Base-by-base conservation (phyloP, 2,329 filamentous ascomycete genomes). In the Aspergillus fumigatiaffinis region DNA sequence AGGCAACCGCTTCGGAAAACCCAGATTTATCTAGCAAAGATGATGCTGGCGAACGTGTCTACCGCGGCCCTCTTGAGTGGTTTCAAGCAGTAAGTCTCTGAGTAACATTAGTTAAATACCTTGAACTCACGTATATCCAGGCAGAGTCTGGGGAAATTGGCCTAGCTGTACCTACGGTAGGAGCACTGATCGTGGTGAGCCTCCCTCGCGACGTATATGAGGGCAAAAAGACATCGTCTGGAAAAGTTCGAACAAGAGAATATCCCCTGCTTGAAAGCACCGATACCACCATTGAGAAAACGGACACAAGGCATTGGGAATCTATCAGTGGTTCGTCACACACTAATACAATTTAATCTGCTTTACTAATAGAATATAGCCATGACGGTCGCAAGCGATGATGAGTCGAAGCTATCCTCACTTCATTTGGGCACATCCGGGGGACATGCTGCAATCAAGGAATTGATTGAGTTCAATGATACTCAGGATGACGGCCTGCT, bases 61-160 rank as follows among this genome's bases (percentile, higher is more conserved):
- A 71, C n/a, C 67, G 62, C 10, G 72, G 73, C 1, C 71, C 71
- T 12, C 51, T 75, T 4, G 48, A 62, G 29, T 76, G 72, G 72
- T 44, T 71, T 29, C 58, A 62, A 42, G 59, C 59, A 29, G 73
- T 76, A 69, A 29, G 69, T 57, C 32, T 25, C 38, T 25, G 42
- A 20, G 20, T 26, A 47, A 12, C n/a, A 52, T n/a, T n/a, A 17
- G 10, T 21, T 3, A n/a, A n/a, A 12, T 48, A 4, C 12, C 21
- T 21, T 52, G 56, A 2, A 56, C 57, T 62, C 28, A 66, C 42
- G 20, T 28, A 1, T 41, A 41, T 35, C 9, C 51, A 75, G 73
- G 53, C 59, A 7, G 49, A 57, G n/a, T 57, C 60, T n/a, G 17
- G 56, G 21, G 57, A 52, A 1, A 56, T 73, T 20, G 52, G 42